These are phyloP conservation scores for Limonomyces culmigenus DNA, from an alignment of 1,284 basidiomycete species.

Conservation along the genomic window DNA sequence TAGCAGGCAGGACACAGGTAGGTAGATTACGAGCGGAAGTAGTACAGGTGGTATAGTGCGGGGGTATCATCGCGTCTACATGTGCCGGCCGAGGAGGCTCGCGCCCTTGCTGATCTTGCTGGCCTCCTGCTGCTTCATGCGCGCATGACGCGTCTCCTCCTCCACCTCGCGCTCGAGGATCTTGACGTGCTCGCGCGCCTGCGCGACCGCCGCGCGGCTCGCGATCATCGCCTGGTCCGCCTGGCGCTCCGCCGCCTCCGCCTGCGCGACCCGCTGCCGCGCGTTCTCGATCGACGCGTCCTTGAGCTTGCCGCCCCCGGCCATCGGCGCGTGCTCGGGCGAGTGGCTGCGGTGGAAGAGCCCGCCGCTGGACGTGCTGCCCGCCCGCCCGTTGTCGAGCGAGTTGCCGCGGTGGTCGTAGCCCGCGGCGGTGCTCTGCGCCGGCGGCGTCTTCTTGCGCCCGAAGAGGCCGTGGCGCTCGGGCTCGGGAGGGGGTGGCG, in stretches of 20 bases:
- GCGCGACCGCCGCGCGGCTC: constrained; percentile 27
- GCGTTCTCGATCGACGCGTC: constrained; percentile 35
- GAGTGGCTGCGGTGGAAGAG: neutral
- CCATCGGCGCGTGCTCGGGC: neutral
- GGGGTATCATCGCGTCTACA: too few relatives aligned
- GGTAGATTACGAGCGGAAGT: too few relatives aligned
- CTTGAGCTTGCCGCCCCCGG: constrained; percentile 10
- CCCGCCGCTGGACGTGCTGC: constrained; percentile 1
- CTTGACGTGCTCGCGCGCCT: constrained; percentile 34
- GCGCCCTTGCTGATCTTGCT: too few relatives aligned
- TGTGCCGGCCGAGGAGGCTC: too few relatives aligned
- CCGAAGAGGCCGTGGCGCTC: constrained; percentile 9
- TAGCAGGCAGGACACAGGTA: too few relatives aligned
- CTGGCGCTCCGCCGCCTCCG: constrained; percentile 34
- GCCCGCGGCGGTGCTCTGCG: constrained; percentile 2
- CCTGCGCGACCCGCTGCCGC: constrained; percentile 32
- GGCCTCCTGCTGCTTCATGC: too few relatives aligned
- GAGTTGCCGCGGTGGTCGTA: neutral
- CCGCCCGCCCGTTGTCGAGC: constrained; percentile 2
- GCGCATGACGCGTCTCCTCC: too few relatives aligned
- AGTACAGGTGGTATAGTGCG: too few relatives aligned
- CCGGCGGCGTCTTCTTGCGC: constrained; percentile 13
- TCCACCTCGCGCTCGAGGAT: constrained; percentile 33
- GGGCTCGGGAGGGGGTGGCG: neutral
- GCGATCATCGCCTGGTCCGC: constrained; percentile 34